Base-by-base conservation (phyloP, 495 filamentous ascomycete genomes). In the Aspergillus asperescens region DNA sequence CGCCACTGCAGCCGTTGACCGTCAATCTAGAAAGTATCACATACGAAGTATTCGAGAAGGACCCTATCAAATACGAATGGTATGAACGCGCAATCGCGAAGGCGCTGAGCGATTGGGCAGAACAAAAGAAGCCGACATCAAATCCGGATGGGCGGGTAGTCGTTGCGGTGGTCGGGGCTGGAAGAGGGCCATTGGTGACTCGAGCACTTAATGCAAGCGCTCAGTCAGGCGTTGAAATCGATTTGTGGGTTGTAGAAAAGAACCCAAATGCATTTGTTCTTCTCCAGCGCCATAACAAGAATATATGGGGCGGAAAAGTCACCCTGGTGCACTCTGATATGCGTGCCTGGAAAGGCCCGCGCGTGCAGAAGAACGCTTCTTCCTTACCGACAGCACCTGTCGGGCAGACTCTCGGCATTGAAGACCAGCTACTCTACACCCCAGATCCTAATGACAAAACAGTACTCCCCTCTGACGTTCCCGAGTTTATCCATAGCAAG, bases 1-100 rank as follows among this genome's bases (percentile, higher is more conserved):
- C 89, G 4, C 93, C 93, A 7, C 72, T 99, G 31, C 94, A 99
- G 62, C 93, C 93, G 1, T 77, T 99, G 16, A 88, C 93, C 0
- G 93, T 97, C 68, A 97, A 99, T 57, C 78, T 99, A 20, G 93
- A 99, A 63, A 93, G 88, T 41, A 87, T 94, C 47, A 99, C 93
- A 1, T 99, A 99, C 65, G 93, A 99, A 66, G 91, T 97, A 7
- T 99, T 99, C 62, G 93, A 99, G 67, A 94, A 93, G 57, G 94
- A 97, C 52, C 93, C 93, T 0, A 84, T 97, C 65, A 99, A 99
- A 68, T 99, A 99, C 65, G 85, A 90, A 45, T 90, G 90, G 76
- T 99, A 99, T 65, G 89, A 96, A 64, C 70, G 76, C 15, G 93
- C 93, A 31, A 89, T 96, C 44, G 76, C 78, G 1, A 78, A 85